Evolutionary conservation across 2,329 filamentous ascomycete genomes (phyloP), one percentile per base, ranked within the genome.

Genomic region (Fusarium devonianum): DNA sequence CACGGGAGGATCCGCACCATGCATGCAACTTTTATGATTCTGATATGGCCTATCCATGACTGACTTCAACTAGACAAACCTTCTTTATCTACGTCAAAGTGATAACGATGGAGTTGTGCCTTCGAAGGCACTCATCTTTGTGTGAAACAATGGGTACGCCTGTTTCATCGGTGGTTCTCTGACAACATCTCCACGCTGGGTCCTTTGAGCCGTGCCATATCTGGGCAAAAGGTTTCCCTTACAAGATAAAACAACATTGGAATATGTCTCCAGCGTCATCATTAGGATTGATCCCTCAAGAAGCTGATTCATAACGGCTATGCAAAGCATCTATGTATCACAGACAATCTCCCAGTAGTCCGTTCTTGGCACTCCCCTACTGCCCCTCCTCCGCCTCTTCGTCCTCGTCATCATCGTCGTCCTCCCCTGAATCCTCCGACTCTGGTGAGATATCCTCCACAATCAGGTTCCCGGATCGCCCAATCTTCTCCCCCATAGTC

Each of bases 391-490:
- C 50, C 50, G 44, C 58, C 49, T 58, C 53, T 17, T 55, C 55
- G n/a, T 66, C 60, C 34, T 64, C 58, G 41, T 66, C 60, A 48
- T 64, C 56, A 5, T 58, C 62, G 11, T 68, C 64, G 28, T 65
- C 64, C 9, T 64, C 67, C 14, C 65, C 65, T 8, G 67, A 70
- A 7, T 71, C 66, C 12, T 74, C 73, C n/a, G 64, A 68, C 4
- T 72, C 71, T 8, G 64, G 53, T 48, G 62, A 57, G 25, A 68
- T 46, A 22, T 81, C 80, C 74, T 99, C 94, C 10, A 97, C 92
- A 60, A 97, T 89, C 49, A 99, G 74, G 71, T 95, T 96, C 3
- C 88, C 91, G 58, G 90, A 92, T 60, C 86, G 80, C 4, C 93
- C 91, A 67, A 97, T 87, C 61, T 84, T 83, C 58, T 89, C 83